A percentile compares a stretch with the other conserved stretches of the same genome.
Conservation (phyloP, 2,329 filamentous ascomycete species). For the Colletotrichum aenigma region DNA sequence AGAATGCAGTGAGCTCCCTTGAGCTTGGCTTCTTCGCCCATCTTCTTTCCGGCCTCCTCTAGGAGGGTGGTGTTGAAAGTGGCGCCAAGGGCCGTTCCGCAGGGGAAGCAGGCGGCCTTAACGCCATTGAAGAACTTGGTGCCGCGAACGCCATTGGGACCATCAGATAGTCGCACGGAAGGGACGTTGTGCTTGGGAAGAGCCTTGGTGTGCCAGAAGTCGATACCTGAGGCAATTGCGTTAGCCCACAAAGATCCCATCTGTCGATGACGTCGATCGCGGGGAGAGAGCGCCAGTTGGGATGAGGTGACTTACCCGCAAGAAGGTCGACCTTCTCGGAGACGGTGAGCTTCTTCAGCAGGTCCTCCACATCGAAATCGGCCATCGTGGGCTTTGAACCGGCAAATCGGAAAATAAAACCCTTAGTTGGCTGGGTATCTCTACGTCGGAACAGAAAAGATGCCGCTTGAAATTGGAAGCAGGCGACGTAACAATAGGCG, state of each 20-base stretch:
- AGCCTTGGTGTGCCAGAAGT: slow-evolving; percentile 73
- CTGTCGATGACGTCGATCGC: background rate
- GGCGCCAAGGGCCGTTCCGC: slow-evolving; percentile 60
- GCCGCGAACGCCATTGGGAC: slow-evolving; percentile 72
- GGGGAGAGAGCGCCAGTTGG: background rate
- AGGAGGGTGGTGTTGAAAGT: slow-evolving; percentile 62
- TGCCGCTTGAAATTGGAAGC: background rate
- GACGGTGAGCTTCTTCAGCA: slow-evolving; percentile 57
- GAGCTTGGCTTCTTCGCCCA: slow-evolving; percentile 57
- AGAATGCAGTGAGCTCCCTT: slow-evolving; percentile 64
- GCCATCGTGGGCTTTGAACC: slow-evolving; percentile 27
- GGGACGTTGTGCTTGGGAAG: slow-evolving; percentile 66
- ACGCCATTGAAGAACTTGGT: slow-evolving; percentile 71
- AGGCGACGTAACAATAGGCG: background rate
- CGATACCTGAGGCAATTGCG: slow-evolving; percentile 49
- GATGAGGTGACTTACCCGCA: slow-evolving; percentile 39
- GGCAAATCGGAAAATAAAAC: background rate
- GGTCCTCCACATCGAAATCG: slow-evolving; percentile 57
- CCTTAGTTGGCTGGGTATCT: background rate
- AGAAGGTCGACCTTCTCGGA: slow-evolving; percentile 59
- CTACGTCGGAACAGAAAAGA: background rate
- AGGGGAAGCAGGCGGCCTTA: slow-evolving; percentile 65
- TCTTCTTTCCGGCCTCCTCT: slow-evolving; percentile 52
- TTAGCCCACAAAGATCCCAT: background rate
- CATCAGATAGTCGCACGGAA: slow-evolving; percentile 69